Base-by-base conservation (phyloP, 164 flowering plant genomes). In the Piper betle region DNA sequence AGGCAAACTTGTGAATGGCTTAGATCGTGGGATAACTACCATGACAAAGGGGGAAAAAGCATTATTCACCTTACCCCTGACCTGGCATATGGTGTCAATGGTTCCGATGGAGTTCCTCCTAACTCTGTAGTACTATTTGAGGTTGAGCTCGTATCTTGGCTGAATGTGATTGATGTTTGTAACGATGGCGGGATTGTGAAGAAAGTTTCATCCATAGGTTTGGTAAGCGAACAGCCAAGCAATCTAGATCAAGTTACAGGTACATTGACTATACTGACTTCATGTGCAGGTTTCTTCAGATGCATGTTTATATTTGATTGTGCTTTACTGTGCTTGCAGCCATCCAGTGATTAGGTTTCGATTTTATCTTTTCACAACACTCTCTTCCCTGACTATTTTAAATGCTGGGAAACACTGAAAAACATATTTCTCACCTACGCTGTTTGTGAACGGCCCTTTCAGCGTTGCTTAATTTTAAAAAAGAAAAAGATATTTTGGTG, bases 11-110 rank as follows among this genome's bases (percentile, higher is more conserved):
- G 80, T 82, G 52, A 64, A 62, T 65, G 87, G 87, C 42, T 74
- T 75, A 82, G 87, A 82, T 66, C 81, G 77, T 20, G 87, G 87
- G 6, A 70, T 80, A 64, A 76, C 73, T 8, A 77, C 87, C 11
- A 82, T 82, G 87, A 80, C 72, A 69, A 82, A 80, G 66, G 82
- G 87, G 9, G 87, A 82, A 67, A 72, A 71, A 64, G 80, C 82
- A 54, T 64, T 75, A 60, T 75, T 82, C 59, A 78, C 59, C 3
- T 66, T 82, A 53, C 86, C 82, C 77, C 84, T 13, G 56, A 68
- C 15, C 66, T 82, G 71, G 86, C 68, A 15, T 82, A 82, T 61
- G 86, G 84, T 17, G 78, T 77, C 53, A 62, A 15, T 19, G 86
- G 83, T 39, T 75, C 61, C 58, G 80, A 82, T 5, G 46, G 66